phyloP scores from a whole-genome alignment of 176 grass and related monocot species.

The Zea luxurians region DNA sequence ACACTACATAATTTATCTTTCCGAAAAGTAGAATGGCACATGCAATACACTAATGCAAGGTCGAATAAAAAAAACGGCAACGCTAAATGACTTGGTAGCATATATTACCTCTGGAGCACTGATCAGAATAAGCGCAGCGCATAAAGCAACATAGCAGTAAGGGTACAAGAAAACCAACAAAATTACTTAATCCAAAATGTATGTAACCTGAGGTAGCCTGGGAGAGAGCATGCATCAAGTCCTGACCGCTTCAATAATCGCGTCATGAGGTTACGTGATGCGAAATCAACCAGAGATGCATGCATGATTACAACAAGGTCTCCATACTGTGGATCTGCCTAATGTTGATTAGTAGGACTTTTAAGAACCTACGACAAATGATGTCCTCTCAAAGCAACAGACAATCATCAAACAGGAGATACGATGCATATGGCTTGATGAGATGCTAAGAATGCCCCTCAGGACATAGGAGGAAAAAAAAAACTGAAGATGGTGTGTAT shows the following conservation, averaged over 20 bases:
- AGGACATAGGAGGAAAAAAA: not conserved
- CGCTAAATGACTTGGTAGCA: not conserved
- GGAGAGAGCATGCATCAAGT: not conserved
- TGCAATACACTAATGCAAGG: slow-evolving; percentile 30
- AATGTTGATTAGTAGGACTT: slow-evolving; percentile 34
- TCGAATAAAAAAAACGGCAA: slow-evolving; percentile 9
- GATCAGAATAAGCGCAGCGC: slow-evolving; percentile 24
- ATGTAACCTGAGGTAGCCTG: not conserved
- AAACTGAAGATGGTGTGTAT: not conserved
- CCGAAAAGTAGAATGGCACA: slow-evolving; percentile 34
- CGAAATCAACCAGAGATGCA: not conserved
- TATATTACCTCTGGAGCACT: slow-evolving; percentile 6
- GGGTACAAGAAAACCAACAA: not conserved
- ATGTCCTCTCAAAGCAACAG: slow-evolving; percentile 43
- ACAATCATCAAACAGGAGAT: slow-evolving; percentile 41
- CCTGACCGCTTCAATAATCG: not conserved
- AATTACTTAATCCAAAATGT: not conserved
- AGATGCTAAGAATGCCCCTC: slow-evolving; percentile 22
- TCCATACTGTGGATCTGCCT: slow-evolving; percentile 8
- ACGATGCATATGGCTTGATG: slow-evolving; percentile 10
- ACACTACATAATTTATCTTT: slow-evolving; percentile 15
- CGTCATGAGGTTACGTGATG: not conserved
- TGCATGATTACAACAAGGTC: slow-evolving; percentile 25
- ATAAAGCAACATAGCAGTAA: not conserved
- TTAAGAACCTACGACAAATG: slow-evolving; percentile 35